Base-by-base conservation (phyloP, 129 eudicot genomes). In the Artemisia annua region DNA sequence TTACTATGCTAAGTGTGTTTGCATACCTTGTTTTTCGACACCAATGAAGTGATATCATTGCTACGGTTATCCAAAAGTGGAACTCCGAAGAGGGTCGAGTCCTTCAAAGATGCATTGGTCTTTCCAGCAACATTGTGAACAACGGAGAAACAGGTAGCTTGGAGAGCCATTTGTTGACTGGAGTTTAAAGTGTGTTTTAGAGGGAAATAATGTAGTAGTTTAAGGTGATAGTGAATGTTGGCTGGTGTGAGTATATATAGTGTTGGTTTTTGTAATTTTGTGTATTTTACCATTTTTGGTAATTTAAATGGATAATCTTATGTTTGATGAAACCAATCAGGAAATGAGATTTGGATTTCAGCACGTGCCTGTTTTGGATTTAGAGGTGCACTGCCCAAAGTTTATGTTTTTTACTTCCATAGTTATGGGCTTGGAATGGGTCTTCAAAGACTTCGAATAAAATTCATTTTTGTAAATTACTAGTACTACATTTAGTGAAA, bases 141-240 rank as follows among this genome's bases (percentile, higher is more conserved):
- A 62, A 80, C 75, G 87, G 87, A 73, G 71, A 83, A 65, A 60
- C 87, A 72, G 66, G 93, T 77, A 60, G 96, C 87, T 51, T 90
- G 93, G 13, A 90, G 83, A 75, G 96, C 91, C 96, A 90, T 89
- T 20, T 69, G 61, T 5, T 46, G 70, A 55, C 4, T 67, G 59
- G 15, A 18, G 57, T 28, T 77, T 2, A 35, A 61, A 28, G 24
- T 19, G 5, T 28, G 71, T 22, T 55, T 48, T 54, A 4, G 66
- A 43, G 67, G 39, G 73, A 65, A 51, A 7, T 60, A n/a, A 30
- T 15, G 26, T 3, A 53, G 43, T 35, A 26, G 44, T 35, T 35
- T 11, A 16, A 61, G 81, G 50, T 71, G 77, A 54, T 65, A 19
- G 32, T 24, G 35, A 67, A 67, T 49, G 10, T 61, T 49, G 52